Evolutionary conservation across 164 flowering plant genomes (phyloP), one percentile per base, ranked within the genome.

Genomic region (Nymphaea colorata): DNA sequence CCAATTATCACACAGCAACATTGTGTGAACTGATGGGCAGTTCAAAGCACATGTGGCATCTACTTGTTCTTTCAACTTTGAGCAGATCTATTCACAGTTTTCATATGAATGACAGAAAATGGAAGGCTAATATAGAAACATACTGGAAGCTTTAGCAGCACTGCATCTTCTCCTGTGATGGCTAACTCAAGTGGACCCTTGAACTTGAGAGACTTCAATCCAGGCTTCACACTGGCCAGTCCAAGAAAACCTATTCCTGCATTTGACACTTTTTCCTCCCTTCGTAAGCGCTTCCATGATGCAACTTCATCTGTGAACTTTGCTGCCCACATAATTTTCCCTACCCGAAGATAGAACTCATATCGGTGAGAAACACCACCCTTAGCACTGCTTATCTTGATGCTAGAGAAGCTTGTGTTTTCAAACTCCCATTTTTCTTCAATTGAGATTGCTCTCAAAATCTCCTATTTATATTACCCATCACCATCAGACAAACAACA

Each of bases 161-260:
- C 77, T 36, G 72, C 69, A 53, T 86, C 79, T 42, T 70, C 69
- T 66, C 77, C 81, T 25, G 43, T 65, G 12, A 79, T 82, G 25
- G 69, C 70, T 42, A 89, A 74, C 68, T 87, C 92, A 67, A 86
- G 76, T 2, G 96, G 96, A 53, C 96, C 96, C 57, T 82, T 83
- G 68, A 89, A 60, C 70, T 76, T 70, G 42, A 89, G 76, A 15
- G 76, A 12, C n/a, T 71, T 81, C 42, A 89, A 64, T 43, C 71
- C 71, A 6, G 84, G 72, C 17, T 71, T 45, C 3, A 82, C 71
- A 53, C 78, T 71, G 62, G 74, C 57, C 43, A 59, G 67, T 43
- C 41, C 43, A 36, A 81, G 66, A 44, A 83, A 70, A 47, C 17
- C 16, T 36, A 75, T 12, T 65, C 72, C 82, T 53, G 15, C 8